A percentile compares a stretch with the other conserved stretches of the same genome.
These are phyloP conservation scores for Boletus subparvulus DNA, from an alignment of 768 basidiomycete genomes.

Conservation along the genomic window DNA sequence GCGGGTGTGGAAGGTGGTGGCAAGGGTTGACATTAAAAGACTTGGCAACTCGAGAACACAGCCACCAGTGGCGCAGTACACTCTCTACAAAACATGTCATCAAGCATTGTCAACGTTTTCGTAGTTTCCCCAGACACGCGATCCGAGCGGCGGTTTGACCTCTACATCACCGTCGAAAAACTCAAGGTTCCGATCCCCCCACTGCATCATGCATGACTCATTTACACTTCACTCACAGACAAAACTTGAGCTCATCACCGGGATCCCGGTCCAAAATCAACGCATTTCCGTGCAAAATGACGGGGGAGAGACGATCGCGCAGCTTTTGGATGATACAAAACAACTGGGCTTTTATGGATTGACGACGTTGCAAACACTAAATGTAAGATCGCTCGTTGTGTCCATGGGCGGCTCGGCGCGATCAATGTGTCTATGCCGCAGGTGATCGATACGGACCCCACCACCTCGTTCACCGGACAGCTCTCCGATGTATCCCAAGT, in stretches of 20 bases:
- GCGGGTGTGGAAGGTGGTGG: too few relatives aligned
- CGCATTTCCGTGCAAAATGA: conserved; percentile 60
- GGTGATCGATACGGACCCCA: conserved; percentile 66
- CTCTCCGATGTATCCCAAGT: conserved; percentile 82
- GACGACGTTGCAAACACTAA: conserved; percentile 75
- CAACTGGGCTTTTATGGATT: conserved; percentile 75
- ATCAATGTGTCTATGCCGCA: conserved; percentile 46
- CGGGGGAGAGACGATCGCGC: conserved; percentile 49
- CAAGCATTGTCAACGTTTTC: conserved; percentile 61
- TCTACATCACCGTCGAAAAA: conserved; percentile 67
- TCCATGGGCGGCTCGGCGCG: not conserved
- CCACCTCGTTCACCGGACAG: conserved; percentile 75
- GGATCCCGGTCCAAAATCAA: conserved; percentile 77
- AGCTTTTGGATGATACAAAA: conserved; percentile 64
- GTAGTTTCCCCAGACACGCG: conserved; percentile 86
- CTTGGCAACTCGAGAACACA: too few relatives aligned
- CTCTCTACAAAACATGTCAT: conserved; percentile 35
- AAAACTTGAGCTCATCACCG: conserved; percentile 90
- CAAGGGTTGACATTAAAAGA: too few relatives aligned
- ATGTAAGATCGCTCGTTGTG: conserved; percentile 47
- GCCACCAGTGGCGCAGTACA: too few relatives aligned
- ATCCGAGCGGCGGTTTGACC: conserved; percentile 84
- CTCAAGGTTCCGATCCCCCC: conserved; percentile 64
- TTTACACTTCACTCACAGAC: conserved; percentile 38
- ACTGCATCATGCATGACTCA: not conserved